A percentile compares a stretch with the other conserved stretches of the same genome.
These are phyloP conservation scores for Crithidia mellificae DNA, from an alignment of 208 protist genomes.

Conservation along the genomic window DNA sequence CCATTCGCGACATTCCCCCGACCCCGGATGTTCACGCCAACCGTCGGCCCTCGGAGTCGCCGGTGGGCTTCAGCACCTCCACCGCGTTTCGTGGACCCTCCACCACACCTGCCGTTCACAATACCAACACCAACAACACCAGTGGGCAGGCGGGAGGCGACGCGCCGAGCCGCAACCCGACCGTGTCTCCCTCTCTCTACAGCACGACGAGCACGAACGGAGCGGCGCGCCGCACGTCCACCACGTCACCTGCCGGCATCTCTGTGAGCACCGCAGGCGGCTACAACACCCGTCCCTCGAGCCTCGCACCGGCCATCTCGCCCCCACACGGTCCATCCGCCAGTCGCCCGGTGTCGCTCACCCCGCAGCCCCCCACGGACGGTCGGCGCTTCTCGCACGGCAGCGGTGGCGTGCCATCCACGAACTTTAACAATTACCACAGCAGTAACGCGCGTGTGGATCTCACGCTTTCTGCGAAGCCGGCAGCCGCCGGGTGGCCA, in stretches of 20 bases:
- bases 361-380: background rate
- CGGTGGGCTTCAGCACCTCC: constrained; percentile 2
- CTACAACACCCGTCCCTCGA: constrained; percentile 6
- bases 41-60: constrained; percentile 1
- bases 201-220: background rate
- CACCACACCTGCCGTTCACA: background rate
- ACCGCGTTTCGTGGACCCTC: background rate
- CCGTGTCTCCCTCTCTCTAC: background rate
- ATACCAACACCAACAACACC: background rate
- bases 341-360: background rate
- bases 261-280: constrained; percentile 1
- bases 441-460: background rate
- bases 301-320: background rate
- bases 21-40: background rate
- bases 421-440: too few relatives aligned
- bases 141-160: too few relatives aligned
- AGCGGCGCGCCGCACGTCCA: background rate
- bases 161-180: background rate
- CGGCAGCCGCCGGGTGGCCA: background rate
- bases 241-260: background rate
- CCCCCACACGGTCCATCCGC: background rate
- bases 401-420: too few relatives aligned
- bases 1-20: background rate
- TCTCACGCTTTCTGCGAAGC: background rate
- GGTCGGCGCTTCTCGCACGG: background rate